Base-by-base conservation (phyloP, 352 stramenopile species). In the Phytophthora lateralis region DNA sequence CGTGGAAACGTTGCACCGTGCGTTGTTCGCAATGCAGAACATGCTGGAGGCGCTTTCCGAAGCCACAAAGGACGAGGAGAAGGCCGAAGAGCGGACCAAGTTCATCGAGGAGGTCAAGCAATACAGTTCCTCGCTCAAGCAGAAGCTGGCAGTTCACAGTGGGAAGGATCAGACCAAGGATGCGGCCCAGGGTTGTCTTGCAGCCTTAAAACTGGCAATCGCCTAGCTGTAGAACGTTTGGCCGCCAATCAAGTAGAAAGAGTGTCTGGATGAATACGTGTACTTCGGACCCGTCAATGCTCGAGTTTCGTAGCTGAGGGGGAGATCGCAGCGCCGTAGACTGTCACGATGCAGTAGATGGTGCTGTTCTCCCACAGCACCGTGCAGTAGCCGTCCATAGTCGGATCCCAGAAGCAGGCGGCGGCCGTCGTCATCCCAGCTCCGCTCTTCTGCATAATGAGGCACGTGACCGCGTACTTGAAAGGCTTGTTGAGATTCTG, bases 401-500 rank as follows among this genome's bases (percentile, higher is more conserved):
- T 76, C 18, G 82, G 73, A 38, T 94, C 85, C 85, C 85, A 94
- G 61, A 86, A 85, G 65, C 85, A 94, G 41, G 85, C 73, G 20
- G 81, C 85, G 1, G 82, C 75, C 2, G 85, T 92, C 32, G 80
- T 72, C 68, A 92, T 79, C 10, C 78, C 80, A 0, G 82, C 85
- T 24, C 85, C 85, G 2, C 82, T 94, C 62, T 94, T 94, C 52
- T 94, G 85, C 82, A 94, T 90, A 65, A 94, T 90, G 42, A 94
- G 66, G 59, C 85, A 94, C 27, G 85, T 94, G 37, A 92, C 82
- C n/a, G 75, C 73, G 61, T 90, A 89, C 68, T 94, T 94, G 71
- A 94, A 91, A 3, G 85, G 85, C 46, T 94, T 94, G 73, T 91
- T 94, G 70, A 94, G 79, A 68, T 90, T 92, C 70, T 91, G 85